Evolutionary conservation across 768 basidiomycete species (phyloP).

Genomic region (Solioccasus polychromus): DNA sequence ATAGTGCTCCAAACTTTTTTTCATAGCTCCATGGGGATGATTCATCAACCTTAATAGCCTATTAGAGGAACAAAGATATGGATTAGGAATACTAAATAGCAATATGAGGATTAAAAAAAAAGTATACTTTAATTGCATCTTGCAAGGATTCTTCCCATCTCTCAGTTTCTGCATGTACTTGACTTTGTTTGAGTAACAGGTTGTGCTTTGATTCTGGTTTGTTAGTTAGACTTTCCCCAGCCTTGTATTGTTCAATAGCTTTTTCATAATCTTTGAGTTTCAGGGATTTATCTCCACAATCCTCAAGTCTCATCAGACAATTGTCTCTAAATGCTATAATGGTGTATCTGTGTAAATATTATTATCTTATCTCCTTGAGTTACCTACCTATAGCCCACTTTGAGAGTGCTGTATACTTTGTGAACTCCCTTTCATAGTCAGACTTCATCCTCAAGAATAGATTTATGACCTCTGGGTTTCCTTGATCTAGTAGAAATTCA

Average conservation of each 20-base stretch:
- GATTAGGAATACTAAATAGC: no score
- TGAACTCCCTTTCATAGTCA: slow-evolving; percentile 10
- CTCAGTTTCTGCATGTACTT: slow-evolving; percentile 1
- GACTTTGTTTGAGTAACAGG: slow-evolving; percentile 15
- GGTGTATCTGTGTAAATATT: neutral
- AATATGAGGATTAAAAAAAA: no score
- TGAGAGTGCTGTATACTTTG: slow-evolving; percentile 10
- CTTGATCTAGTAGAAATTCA: slow-evolving; percentile 3
- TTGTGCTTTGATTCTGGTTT: neutral
- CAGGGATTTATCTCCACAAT: slow-evolving; percentile 8
- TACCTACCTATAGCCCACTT: slow-evolving; percentile 13
- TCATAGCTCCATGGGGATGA: slow-evolving; percentile 18
- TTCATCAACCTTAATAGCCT: slow-evolving; percentile 14
- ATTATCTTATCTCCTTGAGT: neutral
- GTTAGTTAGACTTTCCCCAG: slow-evolving; percentile 7
- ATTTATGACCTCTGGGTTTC: neutral
- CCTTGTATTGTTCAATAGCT: slow-evolving; percentile 17
- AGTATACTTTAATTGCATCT: slow-evolving; percentile 17
- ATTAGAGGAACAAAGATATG: neutral
- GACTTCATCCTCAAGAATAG: slow-evolving; percentile 9
- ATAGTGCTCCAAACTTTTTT: slow-evolving; percentile 8
- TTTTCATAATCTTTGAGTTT: neutral
- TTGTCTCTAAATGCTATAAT: slow-evolving; percentile 4
- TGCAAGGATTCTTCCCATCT: slow-evolving; percentile 4
- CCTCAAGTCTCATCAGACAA: slow-evolving; percentile 10